Conservation (phyloP, 306 rosid species). For the Hippophae gyantsensis region DNA sequence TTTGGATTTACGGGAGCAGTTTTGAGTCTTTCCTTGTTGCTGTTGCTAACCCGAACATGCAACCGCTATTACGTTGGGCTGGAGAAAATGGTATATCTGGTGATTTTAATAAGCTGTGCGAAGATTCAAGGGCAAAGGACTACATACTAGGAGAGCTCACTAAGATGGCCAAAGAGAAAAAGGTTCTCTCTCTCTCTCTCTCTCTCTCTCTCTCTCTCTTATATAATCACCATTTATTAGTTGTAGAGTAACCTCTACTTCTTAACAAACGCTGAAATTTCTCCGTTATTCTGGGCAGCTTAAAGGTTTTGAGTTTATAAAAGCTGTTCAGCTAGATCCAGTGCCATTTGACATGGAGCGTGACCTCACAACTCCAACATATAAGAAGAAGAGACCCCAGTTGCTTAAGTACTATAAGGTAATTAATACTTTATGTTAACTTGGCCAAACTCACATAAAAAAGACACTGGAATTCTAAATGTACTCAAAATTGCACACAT, state of each 20-base stretch:
- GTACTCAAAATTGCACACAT: too few species aligned
- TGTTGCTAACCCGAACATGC: slow-evolving; percentile 56
- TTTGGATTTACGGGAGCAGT: slow-evolving; percentile 95
- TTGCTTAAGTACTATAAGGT: slow-evolving; percentile 82
- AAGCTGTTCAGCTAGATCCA: slow-evolving; percentile 77
- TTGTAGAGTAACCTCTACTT: slow-evolving; percentile 23
- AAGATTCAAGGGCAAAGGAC: slow-evolving; percentile 54
- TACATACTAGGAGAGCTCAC: slow-evolving; percentile 56
- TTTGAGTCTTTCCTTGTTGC: slow-evolving; percentile 89
- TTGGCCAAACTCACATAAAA: too few species aligned
- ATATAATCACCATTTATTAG: background rate
- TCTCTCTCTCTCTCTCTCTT: slow-evolving; percentile 1
- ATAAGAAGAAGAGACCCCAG: slow-evolving; percentile 93
- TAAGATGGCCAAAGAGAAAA: slow-evolving; percentile 66
- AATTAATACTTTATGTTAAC: slow-evolving; percentile 2
- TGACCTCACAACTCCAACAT: slow-evolving; percentile 88
- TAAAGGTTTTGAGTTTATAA: slow-evolving; percentile 79
- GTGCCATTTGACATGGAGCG: slow-evolving; percentile 87
- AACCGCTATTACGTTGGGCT: slow-evolving; percentile 71
- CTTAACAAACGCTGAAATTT: background rate
- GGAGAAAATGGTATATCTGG: slow-evolving; percentile 56
- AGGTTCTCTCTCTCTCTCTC: slow-evolving; percentile 37
- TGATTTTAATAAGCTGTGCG: slow-evolving; percentile 64
- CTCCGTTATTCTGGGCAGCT: slow-evolving; percentile 43
- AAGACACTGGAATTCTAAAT: too few species aligned